Evolutionary conservation across 1,284 basidiomycete species (phyloP), one percentile per base, ranked within the genome.

Genomic region (Stygiomarasmius scandens): DNA sequence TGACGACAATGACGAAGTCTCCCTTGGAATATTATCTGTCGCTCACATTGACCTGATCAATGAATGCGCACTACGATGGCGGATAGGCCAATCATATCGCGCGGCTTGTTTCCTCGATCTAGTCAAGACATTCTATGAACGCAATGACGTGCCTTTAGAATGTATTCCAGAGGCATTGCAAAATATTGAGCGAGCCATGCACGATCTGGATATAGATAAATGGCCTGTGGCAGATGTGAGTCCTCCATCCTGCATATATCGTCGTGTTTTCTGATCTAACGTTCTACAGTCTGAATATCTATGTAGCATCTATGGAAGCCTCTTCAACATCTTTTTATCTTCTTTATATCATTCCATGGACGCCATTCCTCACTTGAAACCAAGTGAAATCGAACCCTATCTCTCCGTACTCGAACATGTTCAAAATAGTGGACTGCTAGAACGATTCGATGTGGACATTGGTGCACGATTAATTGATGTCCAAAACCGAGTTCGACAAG

Each of bases 1-100:
- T 34, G 90, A 95, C 32, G 96, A 98, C 64, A 93, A 95, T 65
- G 94, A 98, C 64, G 95, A 99, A 74, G 96, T 99, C 2, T 94
- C 95, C 1, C 77, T 99, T 29, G 93, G 93, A 10, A 98, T 99
- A 56, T 75, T 99, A n/a, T 94, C 93, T 0, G 68, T 83, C 0
- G 69, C 82, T 16, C 95, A 98, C 69, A 80, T 93, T 46, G 89
- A 93, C 56, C 77, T 99, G 34, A 84, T 98, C 59, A 87, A 89
- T 54, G 92, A 96, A 67, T 96, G 95, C 66, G 94, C 94, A 1
- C 67, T 89, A 56, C 82, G 93, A 44, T 98, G 97, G 97, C 81
- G 96, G 55, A 87, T 99, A 56, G 84, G 89, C 8, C 84, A 90
- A 53, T 77, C 90, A 2, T 94, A 93, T 67, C 85, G 92, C 22